Conservation (phyloP, 306 rosid genomes). For the Luffa aegyptiaca region DNA sequence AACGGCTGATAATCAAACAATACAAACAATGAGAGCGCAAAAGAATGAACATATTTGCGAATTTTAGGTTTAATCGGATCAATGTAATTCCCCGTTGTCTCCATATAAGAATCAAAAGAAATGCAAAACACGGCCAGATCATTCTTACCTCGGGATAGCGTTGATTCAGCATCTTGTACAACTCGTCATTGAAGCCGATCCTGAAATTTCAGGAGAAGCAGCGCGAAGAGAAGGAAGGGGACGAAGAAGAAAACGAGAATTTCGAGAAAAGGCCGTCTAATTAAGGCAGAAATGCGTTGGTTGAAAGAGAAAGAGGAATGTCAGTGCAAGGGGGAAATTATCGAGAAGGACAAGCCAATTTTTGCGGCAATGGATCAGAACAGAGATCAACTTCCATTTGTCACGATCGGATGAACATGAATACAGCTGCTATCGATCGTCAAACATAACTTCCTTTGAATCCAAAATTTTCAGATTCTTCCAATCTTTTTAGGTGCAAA, state of each 20-base stretch:
- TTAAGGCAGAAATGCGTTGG: background rate
- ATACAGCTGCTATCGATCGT: background rate
- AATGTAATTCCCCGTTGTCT: background rate
- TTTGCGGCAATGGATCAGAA: background rate
- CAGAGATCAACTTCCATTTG: background rate
- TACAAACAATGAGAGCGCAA: background rate
- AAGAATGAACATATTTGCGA: background rate
- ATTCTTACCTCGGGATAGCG: background rate
- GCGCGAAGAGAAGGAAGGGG: background rate
- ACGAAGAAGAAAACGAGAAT: background rate
- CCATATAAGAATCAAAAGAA: background rate
- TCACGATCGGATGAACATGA: background rate
- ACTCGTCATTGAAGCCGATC: constrained; percentile 7
- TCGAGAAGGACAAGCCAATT: background rate
- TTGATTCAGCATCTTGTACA: background rate
- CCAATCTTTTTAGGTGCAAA: background rate
- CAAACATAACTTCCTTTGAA: background rate
- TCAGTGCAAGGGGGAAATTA: background rate
- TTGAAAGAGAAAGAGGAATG: background rate
- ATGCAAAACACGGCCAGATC: background rate
- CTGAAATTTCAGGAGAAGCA: background rate
- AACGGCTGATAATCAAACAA: background rate
- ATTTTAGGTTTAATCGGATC: background rate
- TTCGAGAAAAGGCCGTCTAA: background rate
- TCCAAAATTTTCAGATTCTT: background rate